Evolutionary conservation across 2,329 filamentous ascomycete genomes (phyloP).

Genomic region (Fusarium duplospermum): DNA sequence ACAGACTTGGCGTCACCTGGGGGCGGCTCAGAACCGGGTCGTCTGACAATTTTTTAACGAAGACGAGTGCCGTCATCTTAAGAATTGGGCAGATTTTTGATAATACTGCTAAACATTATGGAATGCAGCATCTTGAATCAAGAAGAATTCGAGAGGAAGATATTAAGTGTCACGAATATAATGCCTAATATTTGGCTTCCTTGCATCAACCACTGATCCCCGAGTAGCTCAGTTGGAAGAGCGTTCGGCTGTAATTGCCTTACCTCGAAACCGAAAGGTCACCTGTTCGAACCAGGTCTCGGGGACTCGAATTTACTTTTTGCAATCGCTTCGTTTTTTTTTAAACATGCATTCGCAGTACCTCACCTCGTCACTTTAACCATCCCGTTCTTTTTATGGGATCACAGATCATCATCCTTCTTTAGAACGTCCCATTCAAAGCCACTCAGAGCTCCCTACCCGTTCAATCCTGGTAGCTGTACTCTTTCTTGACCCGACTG

Average conservation of each 20-base stretch:
- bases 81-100: background rate
- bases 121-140: background rate
- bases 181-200: background rate
- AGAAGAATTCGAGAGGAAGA: background rate
- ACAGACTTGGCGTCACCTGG: background rate
- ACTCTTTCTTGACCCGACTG: background rate
- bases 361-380: too few species aligned
- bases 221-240: slow-evolving; percentile 36
- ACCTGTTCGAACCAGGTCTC: slow-evolving; percentile 36
- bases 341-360: too few species aligned
- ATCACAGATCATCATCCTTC: too few species aligned
- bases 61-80: background rate
- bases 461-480: too few species aligned
- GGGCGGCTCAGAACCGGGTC: background rate
- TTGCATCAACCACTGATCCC: background rate
- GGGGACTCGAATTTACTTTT: slow-evolving; percentile 2
- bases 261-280: slow-evolving; percentile 26
- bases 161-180: fast-evolving
- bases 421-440: too few species aligned
- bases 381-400: too few species aligned
- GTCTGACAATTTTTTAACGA: background rate
- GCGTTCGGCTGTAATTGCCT: slow-evolving; percentile 33
- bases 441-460: too few species aligned
- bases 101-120: background rate
- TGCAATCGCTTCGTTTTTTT: background rate